Conservation (phyloP, 2,329 filamentous ascomycete species). For the Hansfordia pulvinata region DNA sequence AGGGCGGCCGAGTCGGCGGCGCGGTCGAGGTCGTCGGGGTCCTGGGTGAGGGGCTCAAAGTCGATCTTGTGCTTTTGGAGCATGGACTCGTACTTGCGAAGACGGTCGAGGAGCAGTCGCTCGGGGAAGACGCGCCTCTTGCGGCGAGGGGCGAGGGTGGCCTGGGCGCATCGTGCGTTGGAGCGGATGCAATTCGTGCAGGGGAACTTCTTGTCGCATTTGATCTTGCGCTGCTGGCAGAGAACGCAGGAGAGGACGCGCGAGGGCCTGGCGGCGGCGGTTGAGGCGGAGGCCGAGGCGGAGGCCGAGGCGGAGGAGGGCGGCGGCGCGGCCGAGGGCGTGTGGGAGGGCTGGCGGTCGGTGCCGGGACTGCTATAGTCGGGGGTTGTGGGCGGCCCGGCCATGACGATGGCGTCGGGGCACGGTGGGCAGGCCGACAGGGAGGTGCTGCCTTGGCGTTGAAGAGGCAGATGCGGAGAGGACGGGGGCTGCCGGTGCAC, state of each 20-base stretch:
- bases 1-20: constrained; percentile 7
- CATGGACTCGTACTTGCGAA: constrained; percentile 42
- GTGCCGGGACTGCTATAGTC: no score
- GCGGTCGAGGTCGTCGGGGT: constrained; percentile 4
- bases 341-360: no score
- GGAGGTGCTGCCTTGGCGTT: no score
- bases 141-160: constrained; percentile 23
- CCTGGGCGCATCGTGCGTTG: constrained; percentile 26
- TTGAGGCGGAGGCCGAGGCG: background rate
- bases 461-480: no score
- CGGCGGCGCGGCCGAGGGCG: no score
- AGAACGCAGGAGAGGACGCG: constrained; percentile 34
- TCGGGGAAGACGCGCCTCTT: constrained; percentile 36
- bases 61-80: constrained; percentile 38
- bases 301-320: background rate
- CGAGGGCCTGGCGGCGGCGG: constrained; percentile 7
- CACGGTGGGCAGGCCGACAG: no score
- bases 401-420: no score
- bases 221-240: constrained; percentile 53
- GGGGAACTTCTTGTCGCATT: constrained; percentile 44
- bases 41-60: constrained; percentile 31
- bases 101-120: constrained; percentile 39
- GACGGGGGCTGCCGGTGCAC: no score
- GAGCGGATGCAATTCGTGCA: constrained; percentile 39
- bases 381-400: no score